Percentiles rank a stretch among this genome's conserved stretches.
These are phyloP conservation scores for Orbilia brochopaga DNA, from an alignment of 2,329 filamentous ascomycete genomes.

Conservation along the genomic window DNA sequence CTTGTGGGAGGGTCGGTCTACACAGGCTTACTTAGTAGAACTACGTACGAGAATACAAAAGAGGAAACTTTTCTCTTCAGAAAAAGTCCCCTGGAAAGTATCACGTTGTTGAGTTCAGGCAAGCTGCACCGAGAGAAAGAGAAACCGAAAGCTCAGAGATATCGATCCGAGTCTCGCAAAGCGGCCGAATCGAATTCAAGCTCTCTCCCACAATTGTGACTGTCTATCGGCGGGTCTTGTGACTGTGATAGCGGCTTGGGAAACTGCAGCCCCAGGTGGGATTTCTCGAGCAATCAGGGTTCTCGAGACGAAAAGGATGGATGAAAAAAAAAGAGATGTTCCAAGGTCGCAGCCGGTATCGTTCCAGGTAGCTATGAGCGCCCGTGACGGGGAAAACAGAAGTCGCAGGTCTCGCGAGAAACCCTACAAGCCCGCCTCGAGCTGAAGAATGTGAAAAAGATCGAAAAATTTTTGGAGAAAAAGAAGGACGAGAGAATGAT, in stretches of 20 bases:
- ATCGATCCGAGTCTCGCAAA: slow-evolving; percentile 21
- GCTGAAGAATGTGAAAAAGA: slow-evolving; percentile 20
- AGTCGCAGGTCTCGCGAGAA: slow-evolving; percentile 6
- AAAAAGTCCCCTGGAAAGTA: slow-evolving; percentile 46
- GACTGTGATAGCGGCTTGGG: slow-evolving; percentile 47
- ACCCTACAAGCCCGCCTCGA: slow-evolving; percentile 30
- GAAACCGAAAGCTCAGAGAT: slow-evolving; percentile 27
- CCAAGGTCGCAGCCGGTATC: slow-evolving; percentile 31
- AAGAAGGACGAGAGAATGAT: slow-evolving; percentile 31
- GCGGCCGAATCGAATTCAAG: slow-evolving; percentile 24
- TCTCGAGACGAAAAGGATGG: slow-evolving; percentile 37
- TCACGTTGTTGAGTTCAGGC: slow-evolving; percentile 45
- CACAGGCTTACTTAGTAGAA: slow-evolving; percentile 32
- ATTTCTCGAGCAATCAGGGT: slow-evolving; percentile 36
- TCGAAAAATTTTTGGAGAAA: slow-evolving; percentile 20
- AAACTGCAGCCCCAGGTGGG: slow-evolving; percentile 47
- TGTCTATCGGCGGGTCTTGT: slow-evolving; percentile 38
- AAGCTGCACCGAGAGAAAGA: slow-evolving; percentile 28
- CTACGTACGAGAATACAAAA: slow-evolving; percentile 46
- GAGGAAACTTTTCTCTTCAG: slow-evolving; percentile 50
- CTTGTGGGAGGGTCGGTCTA: slow-evolving; percentile 22
- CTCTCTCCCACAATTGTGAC: slow-evolving; percentile 17
- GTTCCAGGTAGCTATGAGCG: slow-evolving; percentile 2
- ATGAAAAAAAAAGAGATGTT: slow-evolving; percentile 33
- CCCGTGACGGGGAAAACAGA: slow-evolving; percentile 19